phyloP scores from a whole-genome alignment of 345 rosid genomes.

The Hypericum androsaemum region DNA sequence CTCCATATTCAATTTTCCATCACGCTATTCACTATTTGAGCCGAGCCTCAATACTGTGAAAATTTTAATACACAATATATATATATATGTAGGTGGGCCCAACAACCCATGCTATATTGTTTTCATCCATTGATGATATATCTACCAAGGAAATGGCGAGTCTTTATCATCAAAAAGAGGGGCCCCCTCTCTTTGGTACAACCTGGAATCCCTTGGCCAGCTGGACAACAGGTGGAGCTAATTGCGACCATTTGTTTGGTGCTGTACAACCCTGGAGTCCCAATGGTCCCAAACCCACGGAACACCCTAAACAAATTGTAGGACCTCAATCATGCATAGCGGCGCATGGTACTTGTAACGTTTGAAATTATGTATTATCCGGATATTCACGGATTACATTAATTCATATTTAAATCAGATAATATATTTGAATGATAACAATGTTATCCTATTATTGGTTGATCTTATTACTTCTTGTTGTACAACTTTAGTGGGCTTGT shows the following conservation, averaged over 20 bases:
- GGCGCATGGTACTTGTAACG: too few species aligned
- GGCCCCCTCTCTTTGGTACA: conserved; percentile 11
- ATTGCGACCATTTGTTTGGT: not conserved
- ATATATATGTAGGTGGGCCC: conserved; percentile 2
- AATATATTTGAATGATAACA: too few species aligned
- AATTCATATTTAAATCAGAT: too few species aligned
- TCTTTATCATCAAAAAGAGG: conserved; percentile 4
- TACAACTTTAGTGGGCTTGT: too few species aligned
- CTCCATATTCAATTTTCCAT: not conserved
- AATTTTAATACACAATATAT: not conserved
- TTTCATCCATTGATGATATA: conserved; percentile 12
- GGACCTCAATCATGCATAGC: conserved; percentile 6
- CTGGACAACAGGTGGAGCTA: conserved; percentile 22
- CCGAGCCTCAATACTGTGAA: not conserved
- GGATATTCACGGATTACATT: too few species aligned
- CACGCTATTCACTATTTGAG: not conserved
- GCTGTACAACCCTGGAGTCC: conserved; percentile 7
- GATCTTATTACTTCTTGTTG: too few species aligned
- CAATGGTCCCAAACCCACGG: conserved; percentile 31
- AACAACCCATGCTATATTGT: conserved; percentile 2
- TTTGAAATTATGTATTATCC: too few species aligned
- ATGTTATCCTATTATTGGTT: too few species aligned
- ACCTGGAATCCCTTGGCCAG: conserved; percentile 16
- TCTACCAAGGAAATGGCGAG: conserved; percentile 10
- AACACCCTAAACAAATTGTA: conserved; percentile 5